A percentile compares a stretch with the other conserved stretches of the same genome.
phyloP scores from a whole-genome alignment of 108 stramenopile genomes.

The Cylindrotheca closterium region DNA sequence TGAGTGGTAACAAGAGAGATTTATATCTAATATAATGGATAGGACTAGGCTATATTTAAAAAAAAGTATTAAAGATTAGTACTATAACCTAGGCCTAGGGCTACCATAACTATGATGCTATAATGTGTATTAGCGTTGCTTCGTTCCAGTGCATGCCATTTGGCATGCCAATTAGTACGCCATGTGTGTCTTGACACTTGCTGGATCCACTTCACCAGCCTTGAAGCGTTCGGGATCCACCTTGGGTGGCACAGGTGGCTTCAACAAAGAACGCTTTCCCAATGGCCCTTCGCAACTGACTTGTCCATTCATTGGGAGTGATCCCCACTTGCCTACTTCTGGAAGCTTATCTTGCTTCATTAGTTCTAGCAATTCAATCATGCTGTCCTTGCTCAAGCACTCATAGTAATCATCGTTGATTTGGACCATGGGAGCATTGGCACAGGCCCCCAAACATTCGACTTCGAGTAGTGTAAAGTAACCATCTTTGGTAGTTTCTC shows the following conservation, averaged over 20 bases:
- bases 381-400: slow-evolving; percentile 96
- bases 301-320: slow-evolving; percentile 99
- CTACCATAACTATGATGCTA: too few relatives aligned
- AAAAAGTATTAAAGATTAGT: too few relatives aligned
- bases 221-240: slow-evolving; percentile 79
- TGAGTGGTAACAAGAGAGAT: too few relatives aligned
- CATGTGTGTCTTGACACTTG: slow-evolving; percentile 97
- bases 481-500: slow-evolving; percentile 95
- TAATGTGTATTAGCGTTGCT: too few relatives aligned
- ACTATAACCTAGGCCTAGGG: too few relatives aligned
- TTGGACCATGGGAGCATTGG: slow-evolving; percentile 99
- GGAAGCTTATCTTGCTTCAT: slow-evolving; percentile 90
- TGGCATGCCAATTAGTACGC: slow-evolving; percentile 79
- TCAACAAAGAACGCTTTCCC: slow-evolving; percentile 91
- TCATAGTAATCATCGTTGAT: slow-evolving; percentile 99
- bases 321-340: slow-evolving; percentile 98
- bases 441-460: slow-evolving; percentile 99
- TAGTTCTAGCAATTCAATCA: slow-evolving; percentile 90
- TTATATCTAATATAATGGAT: too few relatives aligned
- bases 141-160: too few relatives aligned
- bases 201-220: slow-evolving; percentile 92
- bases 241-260: slow-evolving; percentile 60
- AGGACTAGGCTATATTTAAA: too few relatives aligned
- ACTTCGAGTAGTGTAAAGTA: slow-evolving; percentile 98
- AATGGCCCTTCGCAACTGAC: slow-evolving; percentile 98